Evolutionary conservation across 2,329 filamentous ascomycete species (phyloP).

Genomic region (Hysterium pulicare): DNA sequence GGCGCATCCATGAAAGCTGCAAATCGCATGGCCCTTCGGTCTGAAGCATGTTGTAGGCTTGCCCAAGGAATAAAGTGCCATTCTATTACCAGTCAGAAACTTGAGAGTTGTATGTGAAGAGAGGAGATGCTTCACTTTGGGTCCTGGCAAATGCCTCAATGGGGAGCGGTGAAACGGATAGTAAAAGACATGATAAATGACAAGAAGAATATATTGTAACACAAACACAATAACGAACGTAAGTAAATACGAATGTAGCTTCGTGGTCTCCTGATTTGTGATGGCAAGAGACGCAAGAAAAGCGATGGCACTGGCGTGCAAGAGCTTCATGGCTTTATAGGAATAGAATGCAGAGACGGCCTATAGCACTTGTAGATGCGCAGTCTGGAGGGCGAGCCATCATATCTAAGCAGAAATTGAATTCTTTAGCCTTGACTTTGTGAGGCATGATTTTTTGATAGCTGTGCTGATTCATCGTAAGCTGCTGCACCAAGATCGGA

Average conservation of each 20-base stretch:
- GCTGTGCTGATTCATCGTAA: no score
- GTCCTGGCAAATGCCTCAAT: constrained; percentile 12
- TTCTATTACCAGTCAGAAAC: neutral
- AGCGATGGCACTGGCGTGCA: no score
- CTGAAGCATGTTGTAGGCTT: constrained; percentile 9
- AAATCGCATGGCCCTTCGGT: neutral
- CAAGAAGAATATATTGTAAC: constrained; percentile 11
- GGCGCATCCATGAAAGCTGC: neutral
- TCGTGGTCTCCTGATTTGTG: no score
- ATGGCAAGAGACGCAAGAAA: no score
- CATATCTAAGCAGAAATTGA: neutral
- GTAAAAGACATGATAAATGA: constrained; percentile 14
- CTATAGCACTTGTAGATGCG: no score
- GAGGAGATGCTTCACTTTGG: constrained; percentile 5
- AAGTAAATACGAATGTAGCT: no score
- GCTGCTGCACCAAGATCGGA: no score
- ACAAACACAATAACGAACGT: constrained; percentile 8
- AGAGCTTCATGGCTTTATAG: no score
- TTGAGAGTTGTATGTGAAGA: neutral
- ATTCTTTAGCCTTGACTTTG: no score
- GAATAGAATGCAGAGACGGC: no score
- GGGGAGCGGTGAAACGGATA: constrained; percentile 17
- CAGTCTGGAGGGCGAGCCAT: constrained; percentile 2
- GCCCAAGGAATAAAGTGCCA: constrained; percentile 8
- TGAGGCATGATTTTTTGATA: no score